These are phyloP conservation scores for Phragmites australis DNA, from an alignment of 176 grass and related monocot species.

Conservation along the genomic window DNA sequence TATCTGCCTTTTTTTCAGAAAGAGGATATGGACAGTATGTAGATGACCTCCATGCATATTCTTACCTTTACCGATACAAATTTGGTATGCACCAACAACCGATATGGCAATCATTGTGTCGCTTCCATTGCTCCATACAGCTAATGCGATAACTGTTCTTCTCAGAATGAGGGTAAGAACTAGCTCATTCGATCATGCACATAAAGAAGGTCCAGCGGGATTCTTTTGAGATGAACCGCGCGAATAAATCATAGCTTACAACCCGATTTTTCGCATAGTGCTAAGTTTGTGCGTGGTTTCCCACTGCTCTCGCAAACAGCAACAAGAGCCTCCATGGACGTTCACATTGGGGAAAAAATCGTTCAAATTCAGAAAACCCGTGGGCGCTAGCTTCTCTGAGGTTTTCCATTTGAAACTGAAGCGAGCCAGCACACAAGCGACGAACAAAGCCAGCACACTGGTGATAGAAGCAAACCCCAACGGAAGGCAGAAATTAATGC, in stretches of 20 bases:
- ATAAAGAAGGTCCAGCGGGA: too few relatives aligned
- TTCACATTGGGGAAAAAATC: not conserved
- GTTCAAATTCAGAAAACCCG: not conserved
- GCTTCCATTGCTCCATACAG: too few relatives aligned
- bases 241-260: not conserved
- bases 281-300: not conserved
- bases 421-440: not conserved
- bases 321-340: not conserved
- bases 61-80: too few relatives aligned
- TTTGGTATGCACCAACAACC: too few relatives aligned
- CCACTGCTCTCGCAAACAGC: not conserved
- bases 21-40: too few relatives aligned
- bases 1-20: too few relatives aligned
- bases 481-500: not conserved
- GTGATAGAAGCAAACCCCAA: not conserved
- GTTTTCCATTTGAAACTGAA: constrained; percentile 20
- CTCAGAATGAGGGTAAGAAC: too few relatives aligned
- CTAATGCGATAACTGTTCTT: too few relatives aligned
- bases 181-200: too few relatives aligned
- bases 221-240: too few relatives aligned
- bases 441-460: not conserved
- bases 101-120: too few relatives aligned
- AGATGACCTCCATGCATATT: too few relatives aligned
- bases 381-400: not conserved
- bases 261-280: not conserved